Evolutionary conservation across 1,284 basidiomycete genomes (phyloP), one percentile per base, ranked within the genome.

Genomic region (Heterobasidion parviporum): DNA sequence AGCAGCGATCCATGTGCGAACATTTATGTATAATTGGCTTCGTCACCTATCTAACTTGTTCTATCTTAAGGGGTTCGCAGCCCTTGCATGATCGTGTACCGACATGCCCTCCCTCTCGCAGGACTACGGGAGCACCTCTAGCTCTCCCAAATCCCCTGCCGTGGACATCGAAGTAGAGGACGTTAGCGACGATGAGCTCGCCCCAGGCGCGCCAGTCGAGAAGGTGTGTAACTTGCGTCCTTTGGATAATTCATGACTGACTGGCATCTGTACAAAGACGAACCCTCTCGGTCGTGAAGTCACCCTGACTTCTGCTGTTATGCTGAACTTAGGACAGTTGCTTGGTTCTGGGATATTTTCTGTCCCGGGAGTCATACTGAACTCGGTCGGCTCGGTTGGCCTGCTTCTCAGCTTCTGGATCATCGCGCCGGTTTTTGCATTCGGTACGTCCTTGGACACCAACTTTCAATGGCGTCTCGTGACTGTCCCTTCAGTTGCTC

Each of bases 261-360:
- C 20, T 14, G 15, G 4, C 7, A 18, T 10, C 20, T 32, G 6
- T 16, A 16, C 32, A 4, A 46, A 55, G 54, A 50, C 14, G 6
- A 76, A 73, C 57, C 74, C 74, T 10, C 65, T 77, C 44, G 75
- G 74, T 3, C 69, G 68, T 57, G 66, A 76, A 65, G 73, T 76
- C 47, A 72, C 70, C 53, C 67, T 70, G 56, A 52, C 74, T 10
- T 70, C 68, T 34, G 74, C 74, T 46, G 62, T 75, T 15, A 72
- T 75, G 61, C 57, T 66, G 15, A 63, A 66, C 43, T 57, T 72
- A 45, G 72, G 73, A 53, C 70, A 70, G 56, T 70, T 76, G 66
- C 71, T 75, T 55, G 74, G 74, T 18, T 72, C 73, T 8, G 74
- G 74, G 45, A 71, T 77, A n/a, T 73, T 74, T 60, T 68, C 72